Evolutionary conservation across 1,139 yeast genomes (phyloP), one percentile per base, ranked within the genome.

Genomic region (Nadsonia commutata): DNA sequence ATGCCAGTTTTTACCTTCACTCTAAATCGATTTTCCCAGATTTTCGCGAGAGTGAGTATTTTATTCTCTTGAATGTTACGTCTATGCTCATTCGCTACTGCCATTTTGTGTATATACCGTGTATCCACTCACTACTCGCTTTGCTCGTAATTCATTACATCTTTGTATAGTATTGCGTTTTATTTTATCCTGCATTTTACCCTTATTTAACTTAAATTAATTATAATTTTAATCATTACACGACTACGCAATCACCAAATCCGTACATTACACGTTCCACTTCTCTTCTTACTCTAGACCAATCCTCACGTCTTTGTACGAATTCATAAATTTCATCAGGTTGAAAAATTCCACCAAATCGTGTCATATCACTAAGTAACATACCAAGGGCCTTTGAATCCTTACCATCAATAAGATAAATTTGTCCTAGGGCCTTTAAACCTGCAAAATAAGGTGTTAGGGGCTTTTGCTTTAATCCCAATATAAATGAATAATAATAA

Each of bases 231-330:
- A 57, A 67, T 94, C 78, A 59, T 80, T 83, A 48, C 45, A 43
- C 62, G 56, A 40, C 56, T 47, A 66, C 76, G 22, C 60, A 66
- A 31, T 80, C 62, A 16, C 90, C 85, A 45, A 86, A 70, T 0
- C 98, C 98, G 56, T 86, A 90, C 79, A 90, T 83, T n/a, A 84
- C 90, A 57, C 80, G 84, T 58, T 90, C 97, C 4, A 90, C 97
- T 46, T 82, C 85, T 48, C 70, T 69, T 51, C 75, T 77, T 37
- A 90, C 83, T 39, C 67, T 57, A 0, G 72, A 62, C 98, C 98
- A 90, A 57, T 90, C 98, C 40, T 78, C 73, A 46, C 98, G 68
- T 48, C 94, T 68, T 54, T 83, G 90, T 3, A 86, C 94, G 64
- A 88, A 83, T 56, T 86, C 95, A 55, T 84, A 82, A 21, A 90